Conservation (phyloP, 192 early-diverging fungal species). For the Coemansia sp. region DNA sequence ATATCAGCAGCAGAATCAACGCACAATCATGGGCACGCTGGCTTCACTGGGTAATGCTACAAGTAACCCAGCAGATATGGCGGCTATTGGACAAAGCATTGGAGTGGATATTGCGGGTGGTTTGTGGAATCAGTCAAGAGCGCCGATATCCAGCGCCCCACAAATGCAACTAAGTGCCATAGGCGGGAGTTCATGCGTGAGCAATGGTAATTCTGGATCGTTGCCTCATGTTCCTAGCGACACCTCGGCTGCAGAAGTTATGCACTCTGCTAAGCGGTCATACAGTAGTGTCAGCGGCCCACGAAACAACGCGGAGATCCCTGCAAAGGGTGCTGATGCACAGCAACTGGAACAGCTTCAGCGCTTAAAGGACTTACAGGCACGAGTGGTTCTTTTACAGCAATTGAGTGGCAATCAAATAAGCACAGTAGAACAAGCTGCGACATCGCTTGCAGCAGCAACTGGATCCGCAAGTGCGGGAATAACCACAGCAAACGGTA, state of each 20-base stretch:
- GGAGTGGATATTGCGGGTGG: slow-evolving; percentile 11
- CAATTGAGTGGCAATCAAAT: slow-evolving; percentile 29
- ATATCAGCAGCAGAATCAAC: slow-evolving; percentile 5
- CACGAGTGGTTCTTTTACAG: slow-evolving; percentile 40
- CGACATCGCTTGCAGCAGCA: neutral
- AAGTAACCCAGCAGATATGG: neutral
- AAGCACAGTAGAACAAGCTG: neutral
- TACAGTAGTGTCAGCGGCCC: slow-evolving; percentile 1
- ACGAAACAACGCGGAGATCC: neutral
- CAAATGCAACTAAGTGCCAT: neutral
- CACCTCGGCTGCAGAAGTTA: neutral
- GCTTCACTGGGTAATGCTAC: neutral
- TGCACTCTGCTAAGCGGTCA: slow-evolving; percentile 10
- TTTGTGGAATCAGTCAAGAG: neutral
- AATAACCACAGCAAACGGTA: neutral
- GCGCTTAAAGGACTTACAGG: slow-evolving; percentile 45
- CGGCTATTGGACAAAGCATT: slow-evolving; percentile 1
- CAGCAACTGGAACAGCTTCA: slow-evolving; percentile 45
- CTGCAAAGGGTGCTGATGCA: neutral
- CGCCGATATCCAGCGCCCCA: neutral
- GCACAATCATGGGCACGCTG: neutral
- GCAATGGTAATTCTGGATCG: neutral
- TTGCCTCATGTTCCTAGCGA: neutral
- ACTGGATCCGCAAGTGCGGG: neutral
- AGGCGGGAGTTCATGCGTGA: neutral